phyloP scores from a whole-genome alignment of 176 grass and related monocot species.

The Echinochloa phyllopogon region DNA sequence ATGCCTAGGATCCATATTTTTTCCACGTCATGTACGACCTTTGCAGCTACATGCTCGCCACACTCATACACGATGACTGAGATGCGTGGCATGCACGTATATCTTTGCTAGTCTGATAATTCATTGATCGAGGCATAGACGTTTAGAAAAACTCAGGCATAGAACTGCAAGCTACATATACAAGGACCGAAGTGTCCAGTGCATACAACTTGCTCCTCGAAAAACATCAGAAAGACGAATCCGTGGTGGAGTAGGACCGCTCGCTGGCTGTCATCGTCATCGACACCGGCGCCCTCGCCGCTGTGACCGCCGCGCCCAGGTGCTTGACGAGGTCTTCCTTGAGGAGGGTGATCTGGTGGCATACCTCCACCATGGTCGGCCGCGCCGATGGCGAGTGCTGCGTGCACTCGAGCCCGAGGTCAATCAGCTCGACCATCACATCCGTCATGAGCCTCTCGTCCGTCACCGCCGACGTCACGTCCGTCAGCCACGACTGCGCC shows the following conservation, averaged over 20 bases:
- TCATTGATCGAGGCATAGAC: too few relatives aligned
- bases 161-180: too few relatives aligned
- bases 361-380: slow-evolving; percentile 76
- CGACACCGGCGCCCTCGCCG: not conserved
- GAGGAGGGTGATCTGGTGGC: slow-evolving; percentile 69
- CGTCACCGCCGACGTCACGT: slow-evolving; percentile 20
- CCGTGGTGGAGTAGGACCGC: slow-evolving; percentile 35
- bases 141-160: too few relatives aligned
- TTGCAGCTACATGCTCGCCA: too few relatives aligned
- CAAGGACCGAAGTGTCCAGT: not conserved
- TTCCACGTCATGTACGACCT: too few relatives aligned
- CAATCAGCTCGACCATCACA: slow-evolving; percentile 62
- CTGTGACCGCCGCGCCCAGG: not conserved
- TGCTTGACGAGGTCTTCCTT: slow-evolving; percentile 75
- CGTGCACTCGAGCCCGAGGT: slow-evolving; percentile 84
- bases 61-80: too few relatives aligned
- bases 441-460: slow-evolving; percentile 49
- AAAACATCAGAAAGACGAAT: slow-evolving; percentile 47
- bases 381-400: slow-evolving; percentile 60
- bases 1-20: too few relatives aligned
- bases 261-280: slow-evolving; percentile 48
- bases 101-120: too few relatives aligned
- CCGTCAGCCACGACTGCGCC: slow-evolving; percentile 55
- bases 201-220: not conserved
- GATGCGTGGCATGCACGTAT: too few relatives aligned